Evolutionary conservation across 106 monocot species (phyloP), one percentile per base, ranked within the genome.

Genomic region (Dendrobium officinale): DNA sequence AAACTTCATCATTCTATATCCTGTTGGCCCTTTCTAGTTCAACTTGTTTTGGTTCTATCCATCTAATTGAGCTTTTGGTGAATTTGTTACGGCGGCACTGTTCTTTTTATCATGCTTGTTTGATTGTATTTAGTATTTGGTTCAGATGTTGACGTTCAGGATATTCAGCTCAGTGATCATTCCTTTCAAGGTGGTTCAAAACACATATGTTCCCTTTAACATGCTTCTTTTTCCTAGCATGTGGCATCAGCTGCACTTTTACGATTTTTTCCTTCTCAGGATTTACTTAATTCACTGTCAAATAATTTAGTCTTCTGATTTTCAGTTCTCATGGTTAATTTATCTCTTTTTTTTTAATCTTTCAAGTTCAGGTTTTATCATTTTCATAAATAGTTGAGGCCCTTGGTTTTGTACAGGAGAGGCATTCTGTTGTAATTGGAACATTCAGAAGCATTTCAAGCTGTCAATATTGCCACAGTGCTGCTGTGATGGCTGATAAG

Each of bases 401-500:
- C 3, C 11, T 76, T 76, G 76, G 15, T 11, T 27, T 76, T 49
- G 13, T 51, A 24, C 49, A 24, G 20, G 49, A 20, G 45, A 80
- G 41, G 45, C 78, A 24, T 77, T 76, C n/a, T n/a, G 31, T 20
- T 13, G 19, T 70, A 73, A 4, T 75, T 68, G 45, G 76, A 33
- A 26, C 41, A 33, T 81, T 48, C 22, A 72, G 24, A 6, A 82
- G 78, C 45, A 51, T 61, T 72, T 19, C 41, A 58, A 73, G 40
- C 27, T 43, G 6, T 37, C 75, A 20, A 51, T 87, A 59, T 70
- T 68, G 9, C 81, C 37, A 18, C 5, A 79, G 64, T 44, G 2
- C 66, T 55, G 20, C 77, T 74, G 15, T 58, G 77, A 86, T 89
- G 89, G 80, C 84, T 80, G 67, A 49, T 75, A 82, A 81, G 24